Percentiles rank a stretch among this genome's conserved stretches.
phyloP scores from a whole-genome alignment of 805 yeast genomes.

The Millerozyma miso region DNA sequence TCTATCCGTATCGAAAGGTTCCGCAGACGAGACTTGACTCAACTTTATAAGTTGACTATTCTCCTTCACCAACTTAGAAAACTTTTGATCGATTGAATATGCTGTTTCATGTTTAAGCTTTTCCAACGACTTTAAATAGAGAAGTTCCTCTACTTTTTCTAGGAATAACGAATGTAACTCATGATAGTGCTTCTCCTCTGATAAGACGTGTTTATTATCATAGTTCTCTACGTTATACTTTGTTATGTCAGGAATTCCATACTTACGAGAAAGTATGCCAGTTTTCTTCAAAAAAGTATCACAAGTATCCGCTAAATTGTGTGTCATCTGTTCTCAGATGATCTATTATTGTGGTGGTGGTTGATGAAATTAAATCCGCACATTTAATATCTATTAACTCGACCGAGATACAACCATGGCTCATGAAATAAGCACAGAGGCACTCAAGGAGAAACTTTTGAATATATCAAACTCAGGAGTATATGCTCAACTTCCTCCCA shows the following conservation, averaged over 20 bases:
- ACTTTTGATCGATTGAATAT: slow-evolving; percentile 12
- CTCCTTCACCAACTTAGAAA: background rate
- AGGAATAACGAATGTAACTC: slow-evolving; percentile 20
- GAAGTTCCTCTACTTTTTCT: slow-evolving; percentile 20
- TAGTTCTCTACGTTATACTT: slow-evolving; percentile 1
- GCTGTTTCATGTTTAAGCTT: slow-evolving; percentile 12
- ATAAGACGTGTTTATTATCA: slow-evolving; percentile 5
- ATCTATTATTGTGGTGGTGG: background rate
- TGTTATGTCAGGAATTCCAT: slow-evolving; percentile 26
- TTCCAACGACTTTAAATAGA: slow-evolving; percentile 18
- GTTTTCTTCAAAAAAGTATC: slow-evolving; percentile 18
- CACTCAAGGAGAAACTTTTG: slow-evolving; percentile 44
- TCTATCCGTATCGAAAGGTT: background rate
- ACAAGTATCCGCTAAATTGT: slow-evolving; percentile 18
- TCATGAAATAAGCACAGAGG: background rate
- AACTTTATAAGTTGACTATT: slow-evolving; percentile 9
- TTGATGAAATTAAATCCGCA: background rate
- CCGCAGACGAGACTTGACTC: background rate
- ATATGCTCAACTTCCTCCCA: slow-evolving; percentile 48
- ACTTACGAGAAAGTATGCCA: slow-evolving; percentile 24
- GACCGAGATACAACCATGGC: background rate
- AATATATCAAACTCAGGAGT: slow-evolving; percentile 46
- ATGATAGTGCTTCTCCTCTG: slow-evolving; percentile 24
- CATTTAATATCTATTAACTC: background rate
- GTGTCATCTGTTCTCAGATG: slow-evolving; percentile 13